These are phyloP conservation scores for Cladosporium sp. DNA, from an alignment of 2,329 filamentous ascomycete genomes.

Conservation along the genomic window DNA sequence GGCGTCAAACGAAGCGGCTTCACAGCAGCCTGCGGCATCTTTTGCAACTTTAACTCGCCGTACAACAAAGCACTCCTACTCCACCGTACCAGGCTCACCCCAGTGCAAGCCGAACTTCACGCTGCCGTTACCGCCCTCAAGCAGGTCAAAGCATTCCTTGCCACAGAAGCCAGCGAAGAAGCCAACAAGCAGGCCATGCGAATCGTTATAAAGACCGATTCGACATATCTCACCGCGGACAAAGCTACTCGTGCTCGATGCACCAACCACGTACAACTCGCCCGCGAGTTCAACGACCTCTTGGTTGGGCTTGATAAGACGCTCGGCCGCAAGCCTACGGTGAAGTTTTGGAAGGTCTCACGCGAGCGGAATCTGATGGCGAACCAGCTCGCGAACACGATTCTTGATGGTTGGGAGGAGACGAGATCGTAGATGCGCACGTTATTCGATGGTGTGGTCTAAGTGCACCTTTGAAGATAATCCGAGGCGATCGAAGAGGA, in stretches of 20 bases:
- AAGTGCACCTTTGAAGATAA: too few species aligned
- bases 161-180: slow-evolving; percentile 11
- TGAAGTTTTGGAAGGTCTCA: not conserved
- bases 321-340: not conserved
- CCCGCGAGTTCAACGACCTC: not conserved
- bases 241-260: not conserved
- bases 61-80: not conserved
- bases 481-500: too few species aligned
- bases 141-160: slow-evolving; percentile 11
- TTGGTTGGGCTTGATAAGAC: not conserved
- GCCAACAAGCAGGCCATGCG: not conserved
- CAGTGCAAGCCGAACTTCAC: not conserved
- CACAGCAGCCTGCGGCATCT: not conserved
- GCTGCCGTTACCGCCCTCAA: not conserved
- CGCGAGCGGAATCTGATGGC: not conserved
- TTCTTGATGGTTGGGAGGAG: not conserved
- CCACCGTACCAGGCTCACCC: not conserved
- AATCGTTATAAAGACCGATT: slow-evolving; percentile 37
- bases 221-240: slow-evolving; percentile 27
- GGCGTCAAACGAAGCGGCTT: too few species aligned
- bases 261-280: not conserved
- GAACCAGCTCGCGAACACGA: not conserved
- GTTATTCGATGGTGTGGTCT: too few species aligned
- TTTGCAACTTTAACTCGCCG: not conserved
- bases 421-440: too few species aligned